Percentiles rank a stretch among this genome's conserved stretches.
These are phyloP conservation scores for Apiospora hydei DNA, from an alignment of 2,329 filamentous ascomycete species.

Conservation along the genomic window DNA sequence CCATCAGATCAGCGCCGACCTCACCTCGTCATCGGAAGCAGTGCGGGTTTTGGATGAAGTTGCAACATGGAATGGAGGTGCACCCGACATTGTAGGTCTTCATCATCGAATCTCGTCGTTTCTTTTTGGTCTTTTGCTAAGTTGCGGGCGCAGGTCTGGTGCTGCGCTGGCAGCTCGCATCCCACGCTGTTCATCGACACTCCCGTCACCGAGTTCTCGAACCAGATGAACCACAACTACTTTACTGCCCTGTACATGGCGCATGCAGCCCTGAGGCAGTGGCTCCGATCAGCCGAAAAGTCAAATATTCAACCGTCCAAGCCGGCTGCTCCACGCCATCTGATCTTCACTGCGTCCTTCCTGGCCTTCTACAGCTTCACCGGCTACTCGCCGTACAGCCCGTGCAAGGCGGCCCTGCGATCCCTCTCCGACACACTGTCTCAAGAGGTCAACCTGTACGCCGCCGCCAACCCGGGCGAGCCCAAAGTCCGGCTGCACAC, in stretches of 20 bases:
- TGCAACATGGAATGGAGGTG: constrained; percentile 67
- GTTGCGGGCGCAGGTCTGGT: constrained; percentile 51
- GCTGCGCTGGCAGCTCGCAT: constrained; percentile 69
- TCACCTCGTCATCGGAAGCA: constrained; percentile 64
- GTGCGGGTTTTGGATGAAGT: constrained; percentile 64
- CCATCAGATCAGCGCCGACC: constrained; percentile 70
- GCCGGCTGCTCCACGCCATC: constrained; percentile 53
- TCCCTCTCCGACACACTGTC: constrained; percentile 69
- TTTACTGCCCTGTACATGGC: constrained; percentile 49
- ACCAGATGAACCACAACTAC: constrained; percentile 50
- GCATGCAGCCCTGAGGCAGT: constrained; percentile 42
- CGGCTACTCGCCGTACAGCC: constrained; percentile 71
- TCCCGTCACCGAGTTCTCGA: constrained; percentile 41
- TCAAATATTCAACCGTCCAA: constrained; percentile 2
- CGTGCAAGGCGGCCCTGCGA: constrained; percentile 72
- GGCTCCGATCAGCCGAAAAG: constrained; percentile 32
- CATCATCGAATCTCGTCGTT: too few relatives aligned
- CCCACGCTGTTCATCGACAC: constrained; percentile 49
- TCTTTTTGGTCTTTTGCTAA: background rate
- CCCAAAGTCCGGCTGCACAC: constrained; percentile 64
- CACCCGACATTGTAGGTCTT: constrained; percentile 62
- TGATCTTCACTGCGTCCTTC: constrained; percentile 73
- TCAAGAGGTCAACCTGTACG: constrained; percentile 59
- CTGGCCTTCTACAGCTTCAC: constrained; percentile 68
- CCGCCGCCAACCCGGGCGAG: constrained; percentile 37